Percentiles rank a stretch among this genome's conserved stretches.
These are phyloP conservation scores for Lachancea fermentati DNA, from an alignment of 805 yeast species.

Conservation along the genomic window DNA sequence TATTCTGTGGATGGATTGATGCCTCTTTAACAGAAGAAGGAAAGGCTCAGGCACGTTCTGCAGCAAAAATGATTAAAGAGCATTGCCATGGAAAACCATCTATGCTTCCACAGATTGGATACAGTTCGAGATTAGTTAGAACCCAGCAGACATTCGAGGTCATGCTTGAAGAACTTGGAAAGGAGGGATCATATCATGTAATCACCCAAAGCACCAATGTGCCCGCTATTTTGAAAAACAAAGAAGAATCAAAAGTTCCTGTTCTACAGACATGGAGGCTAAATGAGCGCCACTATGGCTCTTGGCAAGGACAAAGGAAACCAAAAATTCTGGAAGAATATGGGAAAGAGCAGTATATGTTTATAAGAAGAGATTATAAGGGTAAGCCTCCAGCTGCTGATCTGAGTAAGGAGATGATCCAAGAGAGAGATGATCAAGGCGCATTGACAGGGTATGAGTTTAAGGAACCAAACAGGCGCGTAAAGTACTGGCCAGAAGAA, in stretches of 20 bases:
- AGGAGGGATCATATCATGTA: constrained; percentile 16
- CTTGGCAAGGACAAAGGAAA: constrained; percentile 73
- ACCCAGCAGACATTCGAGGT: constrained; percentile 71
- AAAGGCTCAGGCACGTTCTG: constrained; percentile 56
- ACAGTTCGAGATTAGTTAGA: constrained; percentile 67
- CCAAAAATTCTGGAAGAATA: constrained; percentile 56
- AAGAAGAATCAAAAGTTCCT: constrained; percentile 43
- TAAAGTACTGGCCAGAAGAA: constrained; percentile 33
- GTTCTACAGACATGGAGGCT: constrained; percentile 70
- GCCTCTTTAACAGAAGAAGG: constrained; percentile 65
- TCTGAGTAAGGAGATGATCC: constrained; percentile 31
- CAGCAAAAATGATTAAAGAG: constrained; percentile 54
- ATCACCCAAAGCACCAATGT: constrained; percentile 16
- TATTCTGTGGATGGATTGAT: constrained; percentile 86
- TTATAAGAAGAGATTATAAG: constrained; percentile 71
- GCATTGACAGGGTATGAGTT: constrained; percentile 31
- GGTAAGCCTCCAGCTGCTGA: constrained; percentile 58
- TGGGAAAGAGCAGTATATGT: constrained; percentile 71
- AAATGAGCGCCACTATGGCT: constrained; percentile 82
- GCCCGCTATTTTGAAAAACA: constrained; percentile 4
- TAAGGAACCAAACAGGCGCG: constrained; percentile 33
- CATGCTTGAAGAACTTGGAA: constrained; percentile 46
- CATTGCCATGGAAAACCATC: constrained; percentile 23
- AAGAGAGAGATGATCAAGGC: constrained; percentile 35
- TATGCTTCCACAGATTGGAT: constrained; percentile 49